phyloP scores from a whole-genome alignment of 1,139 yeast genomes.

The Zygoascus meyerae region DNA sequence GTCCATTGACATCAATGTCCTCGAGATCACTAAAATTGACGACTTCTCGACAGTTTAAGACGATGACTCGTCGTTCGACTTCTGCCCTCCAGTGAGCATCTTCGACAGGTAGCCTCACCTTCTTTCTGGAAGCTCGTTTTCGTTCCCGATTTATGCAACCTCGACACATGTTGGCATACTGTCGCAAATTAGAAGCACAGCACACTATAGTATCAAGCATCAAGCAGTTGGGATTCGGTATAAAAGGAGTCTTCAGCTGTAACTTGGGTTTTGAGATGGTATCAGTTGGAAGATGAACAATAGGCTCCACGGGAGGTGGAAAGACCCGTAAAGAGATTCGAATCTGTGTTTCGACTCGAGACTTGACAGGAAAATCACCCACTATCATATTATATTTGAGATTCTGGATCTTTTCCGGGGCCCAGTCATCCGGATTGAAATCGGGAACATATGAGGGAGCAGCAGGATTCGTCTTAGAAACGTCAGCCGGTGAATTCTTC shows the following conservation, averaged over 20 bases:
- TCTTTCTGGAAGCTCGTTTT: conserved; percentile 73
- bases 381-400: conserved; percentile 56
- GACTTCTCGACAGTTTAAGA: conserved; percentile 82
- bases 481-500: no score
- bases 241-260: conserved; percentile 43
- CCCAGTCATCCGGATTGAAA: conserved; percentile 31
- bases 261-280: conserved; percentile 78
- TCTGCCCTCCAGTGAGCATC: conserved; percentile 71
- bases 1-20: conserved; percentile 25
- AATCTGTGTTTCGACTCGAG: conserved; percentile 90
- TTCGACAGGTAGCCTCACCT: conserved; percentile 58
- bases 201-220: conserved; percentile 34
- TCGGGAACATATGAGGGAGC: conserved; percentile 28
- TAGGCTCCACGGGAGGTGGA: conserved; percentile 66
- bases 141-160: conserved; percentile 86
- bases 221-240: conserved; percentile 26
- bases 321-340: conserved; percentile 58
- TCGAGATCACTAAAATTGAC: conserved; percentile 57
- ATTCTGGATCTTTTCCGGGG: conserved; percentile 10
- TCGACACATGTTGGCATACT: conserved; percentile 71
- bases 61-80: conserved; percentile 71
- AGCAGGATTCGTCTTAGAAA: conserved; percentile 1
- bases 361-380: conserved; percentile 60
- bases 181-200: conserved; percentile 31
- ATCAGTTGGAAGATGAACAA: conserved; percentile 74